Evolutionary conservation across 2,329 filamentous ascomycete genomes (phyloP), one percentile per base, ranked within the genome.

Genomic region (Nigrospora sphaerica): DNA sequence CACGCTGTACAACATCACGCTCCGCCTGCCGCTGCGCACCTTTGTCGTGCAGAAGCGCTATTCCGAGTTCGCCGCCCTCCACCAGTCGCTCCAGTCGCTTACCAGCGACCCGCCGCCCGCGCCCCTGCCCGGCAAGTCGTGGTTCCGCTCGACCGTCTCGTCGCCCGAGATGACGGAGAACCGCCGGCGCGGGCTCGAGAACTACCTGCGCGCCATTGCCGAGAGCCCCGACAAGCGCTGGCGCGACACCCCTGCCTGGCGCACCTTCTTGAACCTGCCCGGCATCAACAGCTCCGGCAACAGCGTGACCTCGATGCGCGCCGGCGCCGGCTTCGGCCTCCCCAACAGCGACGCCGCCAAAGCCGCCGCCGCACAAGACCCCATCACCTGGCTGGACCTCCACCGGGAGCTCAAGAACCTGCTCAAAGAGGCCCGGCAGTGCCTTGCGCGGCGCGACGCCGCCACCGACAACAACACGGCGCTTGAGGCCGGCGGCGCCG

Each of bases 1-100:
- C 64, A 91, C 86, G 0, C 76, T 85, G 53, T 92, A 91, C 72
- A 87, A 88, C 63, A 84, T 91, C 64, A 83, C 81, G 18, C 74
- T 93, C 49, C 82, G 86, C 43, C 81, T 90, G 1, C 87, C 88
- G 0, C 76, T 92, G 13, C 81, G 85, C 41, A 86, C 85, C 5
- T 86, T 85, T 57, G 83, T 86, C 53, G 74, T 90, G 6, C 81
- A 83, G 58, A 92, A 91, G 66, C 85, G 88, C 57, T 95, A 92
- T 72, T 88, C 83, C 45, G 88, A 93, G 62, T 93, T 93, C 60
- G 70, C 72, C 46, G 63, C 73, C 40, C 80, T 95, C 14, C 80
- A 93, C 67, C 64, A 71, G 31, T 67, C 76, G 4, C 75, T 95
- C 10, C 72, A 73, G 17, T 68, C 75, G 36, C 70, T 80, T 42